A percentile compares a stretch with the other conserved stretches of the same genome.
These are phyloP conservation scores for Trichosporon sp. DNA, from an alignment of 1,284 basidiomycete species.

Conservation along the genomic window DNA sequence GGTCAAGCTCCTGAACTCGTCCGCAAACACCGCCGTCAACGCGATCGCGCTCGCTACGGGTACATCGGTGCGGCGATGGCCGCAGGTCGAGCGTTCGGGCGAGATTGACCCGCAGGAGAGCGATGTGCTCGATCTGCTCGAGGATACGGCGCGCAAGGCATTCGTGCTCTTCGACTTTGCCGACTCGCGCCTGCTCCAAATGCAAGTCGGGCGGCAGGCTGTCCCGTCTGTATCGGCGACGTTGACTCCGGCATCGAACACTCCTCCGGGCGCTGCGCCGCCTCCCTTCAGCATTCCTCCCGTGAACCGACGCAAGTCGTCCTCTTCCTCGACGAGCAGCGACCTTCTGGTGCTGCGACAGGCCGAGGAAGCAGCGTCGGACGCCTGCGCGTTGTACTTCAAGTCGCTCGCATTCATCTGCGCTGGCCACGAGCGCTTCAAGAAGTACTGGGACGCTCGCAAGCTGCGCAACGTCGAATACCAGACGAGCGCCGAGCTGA, in stretches of 20 bases:
- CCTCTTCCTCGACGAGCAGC: constrained; percentile 28
- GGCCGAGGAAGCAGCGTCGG: constrained; percentile 69
- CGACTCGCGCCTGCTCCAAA: constrained; percentile 78
- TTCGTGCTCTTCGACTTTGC: constrained; percentile 88
- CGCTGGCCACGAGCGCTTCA: constrained; percentile 67
- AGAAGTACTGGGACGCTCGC: constrained; percentile 48
- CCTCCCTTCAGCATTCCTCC: constrained; percentile 25
- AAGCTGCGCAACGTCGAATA: constrained; percentile 26
- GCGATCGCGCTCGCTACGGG: constrained; percentile 40
- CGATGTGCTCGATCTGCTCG: constrained; percentile 65
- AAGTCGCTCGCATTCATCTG: constrained; percentile 88
- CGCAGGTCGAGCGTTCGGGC: constrained; percentile 28
- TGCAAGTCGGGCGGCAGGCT: constrained; percentile 9
- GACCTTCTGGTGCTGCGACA: constrained; percentile 58
- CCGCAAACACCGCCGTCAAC: constrained; percentile 45
- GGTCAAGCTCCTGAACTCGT: constrained; percentile 78
- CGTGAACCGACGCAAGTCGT: constrained; percentile 24
- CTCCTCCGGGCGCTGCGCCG: constrained; percentile 4
- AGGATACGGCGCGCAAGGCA: constrained; percentile 91
- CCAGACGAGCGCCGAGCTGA: constrained; percentile 51
- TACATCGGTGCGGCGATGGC: constrained; percentile 25
- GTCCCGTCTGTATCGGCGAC: constrained; percentile 4
- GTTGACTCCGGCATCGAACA: constrained; percentile 2
- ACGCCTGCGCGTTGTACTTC: constrained; percentile 83
- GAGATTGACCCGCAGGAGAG: constrained; percentile 69